phyloP scores from a whole-genome alignment of 441 rosid species.

The Pelargonium australe region DNA sequence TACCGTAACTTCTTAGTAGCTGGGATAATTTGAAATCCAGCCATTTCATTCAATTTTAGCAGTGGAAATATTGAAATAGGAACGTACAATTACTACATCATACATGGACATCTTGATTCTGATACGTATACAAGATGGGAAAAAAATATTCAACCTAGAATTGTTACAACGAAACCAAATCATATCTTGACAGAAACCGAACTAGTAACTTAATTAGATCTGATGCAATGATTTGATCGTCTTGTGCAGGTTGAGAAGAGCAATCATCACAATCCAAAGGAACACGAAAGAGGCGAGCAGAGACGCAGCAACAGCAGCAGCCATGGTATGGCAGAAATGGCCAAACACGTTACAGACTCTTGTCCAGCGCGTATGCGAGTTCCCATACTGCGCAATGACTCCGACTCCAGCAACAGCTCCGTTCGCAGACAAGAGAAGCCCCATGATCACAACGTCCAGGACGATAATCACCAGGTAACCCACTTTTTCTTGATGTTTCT shows the following conservation, averaged over 20 bases:
- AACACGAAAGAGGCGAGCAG: constrained; percentile 23
- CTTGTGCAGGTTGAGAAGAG: constrained; percentile 29
- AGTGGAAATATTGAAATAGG: too few relatives aligned
- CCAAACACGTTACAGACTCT: constrained; percentile 27
- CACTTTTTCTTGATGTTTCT: constrained; percentile 27
- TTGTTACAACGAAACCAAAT: too few relatives aligned
- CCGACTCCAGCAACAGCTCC: constrained; percentile 37
- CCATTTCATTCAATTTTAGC: too few relatives aligned
- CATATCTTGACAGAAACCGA: too few relatives aligned
- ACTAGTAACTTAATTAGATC: not conserved
- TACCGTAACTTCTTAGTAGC: too few relatives aligned
- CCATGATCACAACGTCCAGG: constrained; percentile 27
- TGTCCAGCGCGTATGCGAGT: constrained; percentile 34
- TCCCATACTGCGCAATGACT: constrained; percentile 26
- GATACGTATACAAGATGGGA: too few relatives aligned
- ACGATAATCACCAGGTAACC: constrained; percentile 19
- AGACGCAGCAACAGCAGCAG: constrained; percentile 23
- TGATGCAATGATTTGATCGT: not conserved
- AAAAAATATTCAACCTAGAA: too few relatives aligned
- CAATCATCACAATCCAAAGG: constrained; percentile 26
- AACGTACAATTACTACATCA: too few relatives aligned
- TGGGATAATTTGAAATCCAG: too few relatives aligned
- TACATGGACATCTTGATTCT: too few relatives aligned
- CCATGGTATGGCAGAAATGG: constrained; percentile 28
- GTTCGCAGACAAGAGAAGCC: constrained; percentile 32